Percentiles rank a stretch among this genome's conserved stretches.
Conservation (phyloP, 2,329 filamentous ascomycete species). For the Hortaea werneckii region DNA sequence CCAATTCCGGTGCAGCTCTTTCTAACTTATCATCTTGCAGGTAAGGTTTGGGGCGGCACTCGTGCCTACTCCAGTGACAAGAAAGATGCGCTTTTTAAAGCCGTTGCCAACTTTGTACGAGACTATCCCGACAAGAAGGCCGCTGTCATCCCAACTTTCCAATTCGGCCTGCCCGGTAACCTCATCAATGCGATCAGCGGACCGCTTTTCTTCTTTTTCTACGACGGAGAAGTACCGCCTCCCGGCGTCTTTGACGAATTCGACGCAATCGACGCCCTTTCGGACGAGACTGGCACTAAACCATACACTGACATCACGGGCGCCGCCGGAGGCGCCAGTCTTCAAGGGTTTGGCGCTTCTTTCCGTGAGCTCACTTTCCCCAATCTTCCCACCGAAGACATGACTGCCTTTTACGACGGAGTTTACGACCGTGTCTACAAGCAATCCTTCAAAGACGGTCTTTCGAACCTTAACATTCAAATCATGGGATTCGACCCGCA, state of each 20-base stretch:
- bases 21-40: background rate
- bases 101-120: conserved; percentile 40
- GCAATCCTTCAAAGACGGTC: background rate
- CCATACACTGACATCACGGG: conserved; percentile 4
- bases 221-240: conserved; percentile 47
- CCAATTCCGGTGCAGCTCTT: too few relatives aligned
- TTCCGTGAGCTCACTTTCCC: conserved; percentile 32
- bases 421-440: background rate
- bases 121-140: conserved; percentile 51
- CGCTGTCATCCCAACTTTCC: conserved; percentile 48
- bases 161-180: conserved; percentile 32
- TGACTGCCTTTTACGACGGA: background rate
- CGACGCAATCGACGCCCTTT: conserved; percentile 21
- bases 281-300: conserved; percentile 2
- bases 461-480: conserved; percentile 3
- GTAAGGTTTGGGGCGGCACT: conserved; percentile 38
- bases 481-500: conserved; percentile 12
- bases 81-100: conserved; percentile 32
- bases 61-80: conserved; percentile 30
- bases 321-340: conserved; percentile 6
- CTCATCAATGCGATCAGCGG: conserved; percentile 31
- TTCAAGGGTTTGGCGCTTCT: conserved; percentile 26
- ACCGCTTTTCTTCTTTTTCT: conserved; percentile 34
- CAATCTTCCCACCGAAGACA: conserved; percentile 11
- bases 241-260: conserved; percentile 48